Percentiles rank a stretch among this genome's conserved stretches.
These are phyloP conservation scores for Populus hybrid DNA, from an alignment of 441 rosid genomes.

Conservation along the genomic window DNA sequence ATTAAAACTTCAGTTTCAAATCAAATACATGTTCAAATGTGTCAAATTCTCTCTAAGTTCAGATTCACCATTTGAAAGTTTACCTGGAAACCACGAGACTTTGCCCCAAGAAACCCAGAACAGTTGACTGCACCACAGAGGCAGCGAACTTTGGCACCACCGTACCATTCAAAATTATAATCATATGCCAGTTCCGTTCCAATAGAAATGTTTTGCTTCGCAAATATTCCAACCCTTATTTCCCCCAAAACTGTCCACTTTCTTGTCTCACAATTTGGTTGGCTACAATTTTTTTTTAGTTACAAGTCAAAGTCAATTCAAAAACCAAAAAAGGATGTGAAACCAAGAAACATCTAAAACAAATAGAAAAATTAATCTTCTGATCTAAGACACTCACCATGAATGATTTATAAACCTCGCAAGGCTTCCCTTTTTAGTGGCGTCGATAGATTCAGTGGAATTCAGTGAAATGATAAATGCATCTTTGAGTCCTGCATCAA, in stretches of 20 bases:
- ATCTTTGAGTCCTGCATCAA: slow-evolving; percentile 74
- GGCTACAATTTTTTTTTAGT: slow-evolving; percentile 42
- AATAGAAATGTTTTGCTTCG: slow-evolving; percentile 63
- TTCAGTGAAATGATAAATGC: slow-evolving; percentile 90
- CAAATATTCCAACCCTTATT: slow-evolving; percentile 93
- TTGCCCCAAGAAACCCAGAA: slow-evolving; percentile 96
- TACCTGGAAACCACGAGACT: slow-evolving; percentile 98
- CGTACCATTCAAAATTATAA: slow-evolving; percentile 95
- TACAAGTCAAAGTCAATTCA: slow-evolving; percentile 11
- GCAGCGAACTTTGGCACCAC: slow-evolving; percentile 96
- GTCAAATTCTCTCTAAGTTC: slow-evolving; percentile 2
- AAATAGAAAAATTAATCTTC: background rate
- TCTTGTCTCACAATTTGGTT: slow-evolving; percentile 95
- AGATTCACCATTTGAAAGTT: slow-evolving; percentile 8
- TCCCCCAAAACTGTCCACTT: slow-evolving; percentile 95
- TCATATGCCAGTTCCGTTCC: slow-evolving; percentile 82
- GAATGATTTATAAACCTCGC: slow-evolving; percentile 97
- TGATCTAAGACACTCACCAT: slow-evolving; percentile 53
- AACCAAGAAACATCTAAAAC: background rate
- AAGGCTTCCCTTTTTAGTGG: slow-evolving; percentile 86
- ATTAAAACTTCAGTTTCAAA: slow-evolving; percentile 4
- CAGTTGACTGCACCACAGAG: slow-evolving; percentile 84
- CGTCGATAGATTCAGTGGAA: slow-evolving; percentile 81
- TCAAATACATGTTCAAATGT: slow-evolving; percentile 1
- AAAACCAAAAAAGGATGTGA: slow-evolving; percentile 7